phyloP scores from a whole-genome alignment of 2,329 filamentous ascomycete species.

The Apiospora phragmitis region DNA sequence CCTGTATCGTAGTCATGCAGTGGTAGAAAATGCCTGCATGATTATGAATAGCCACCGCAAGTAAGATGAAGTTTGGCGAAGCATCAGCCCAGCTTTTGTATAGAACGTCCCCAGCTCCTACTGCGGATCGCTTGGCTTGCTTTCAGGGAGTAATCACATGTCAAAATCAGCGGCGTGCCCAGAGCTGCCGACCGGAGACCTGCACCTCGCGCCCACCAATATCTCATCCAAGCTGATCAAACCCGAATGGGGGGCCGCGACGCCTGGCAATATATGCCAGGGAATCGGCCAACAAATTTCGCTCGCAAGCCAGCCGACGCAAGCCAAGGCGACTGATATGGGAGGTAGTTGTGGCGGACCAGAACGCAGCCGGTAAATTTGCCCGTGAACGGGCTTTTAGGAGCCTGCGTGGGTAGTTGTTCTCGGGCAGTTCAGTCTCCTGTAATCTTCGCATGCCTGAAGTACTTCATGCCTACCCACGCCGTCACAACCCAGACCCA shows the following conservation, averaged over 20 bases:
- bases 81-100: not conserved
- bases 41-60: not conserved
- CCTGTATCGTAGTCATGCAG: not conserved
- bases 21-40: not conserved
- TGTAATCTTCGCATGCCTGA: conserved; percentile 90
- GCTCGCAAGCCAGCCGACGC: not conserved
- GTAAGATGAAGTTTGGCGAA: not conserved
- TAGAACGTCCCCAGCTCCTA: not conserved
- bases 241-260: not conserved
- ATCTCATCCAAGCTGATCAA: not conserved
- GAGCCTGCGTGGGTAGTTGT: not conserved
- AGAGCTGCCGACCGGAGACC: not conserved
- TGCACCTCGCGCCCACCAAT: not conserved
- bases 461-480: conserved; percentile 99
- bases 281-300: not conserved
- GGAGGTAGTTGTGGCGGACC: not conserved
- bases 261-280: not conserved
- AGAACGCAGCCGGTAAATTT: not conserved
- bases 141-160: not conserved
- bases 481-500: conserved; percentile 99
- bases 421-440: conserved; percentile 46
- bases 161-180: not conserved
- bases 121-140: not conserved
- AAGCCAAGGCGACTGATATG: not conserved
- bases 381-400: not conserved